A percentile compares a stretch with the other conserved stretches of the same genome.
Evolutionary conservation across 306 rosid genomes (phyloP).

Genomic region (Begonia loranthoides): DNA sequence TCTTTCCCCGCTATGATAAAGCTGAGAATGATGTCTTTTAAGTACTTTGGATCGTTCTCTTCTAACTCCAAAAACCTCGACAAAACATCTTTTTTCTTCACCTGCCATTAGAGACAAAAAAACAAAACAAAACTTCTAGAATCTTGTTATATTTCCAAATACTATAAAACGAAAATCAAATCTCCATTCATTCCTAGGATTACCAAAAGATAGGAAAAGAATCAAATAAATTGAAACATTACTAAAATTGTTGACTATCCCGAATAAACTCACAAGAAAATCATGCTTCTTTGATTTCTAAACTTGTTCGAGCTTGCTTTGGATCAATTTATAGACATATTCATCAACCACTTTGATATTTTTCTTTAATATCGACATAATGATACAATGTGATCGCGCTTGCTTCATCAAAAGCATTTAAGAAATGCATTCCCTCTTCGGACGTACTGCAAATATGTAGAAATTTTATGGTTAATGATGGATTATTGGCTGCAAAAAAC

Average conservation of each 20-base stretch:
- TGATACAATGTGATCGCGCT: constrained; percentile 9
- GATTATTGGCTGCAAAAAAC: background rate
- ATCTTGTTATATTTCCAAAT: background rate
- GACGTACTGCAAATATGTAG: constrained; percentile 1
- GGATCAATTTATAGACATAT: constrained; percentile 16
- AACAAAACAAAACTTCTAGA: background rate
- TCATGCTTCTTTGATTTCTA: background rate
- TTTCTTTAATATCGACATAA: constrained; percentile 15
- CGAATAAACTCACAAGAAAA: constrained; percentile 6
- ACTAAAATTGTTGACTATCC: too few species aligned
- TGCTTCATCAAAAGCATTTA: constrained; percentile 15
- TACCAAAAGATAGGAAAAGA: too few species aligned
- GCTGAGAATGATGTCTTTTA: constrained; percentile 30
- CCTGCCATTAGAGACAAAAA: constrained; percentile 5
- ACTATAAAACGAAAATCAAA: too few species aligned
- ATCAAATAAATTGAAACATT: too few species aligned
- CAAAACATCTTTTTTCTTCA: constrained; percentile 24
- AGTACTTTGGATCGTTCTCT: constrained; percentile 23
- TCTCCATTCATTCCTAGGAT: too few species aligned
- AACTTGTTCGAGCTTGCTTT: constrained; percentile 6
- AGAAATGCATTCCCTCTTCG: constrained; percentile 15
- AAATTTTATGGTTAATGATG: background rate
- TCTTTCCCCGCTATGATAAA: constrained; percentile 43
- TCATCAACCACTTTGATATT: constrained; percentile 13
- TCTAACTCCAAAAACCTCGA: constrained; percentile 32